Base-by-base conservation (phyloP, 768 basidiomycete species). In the Asterophora parasitica region DNA sequence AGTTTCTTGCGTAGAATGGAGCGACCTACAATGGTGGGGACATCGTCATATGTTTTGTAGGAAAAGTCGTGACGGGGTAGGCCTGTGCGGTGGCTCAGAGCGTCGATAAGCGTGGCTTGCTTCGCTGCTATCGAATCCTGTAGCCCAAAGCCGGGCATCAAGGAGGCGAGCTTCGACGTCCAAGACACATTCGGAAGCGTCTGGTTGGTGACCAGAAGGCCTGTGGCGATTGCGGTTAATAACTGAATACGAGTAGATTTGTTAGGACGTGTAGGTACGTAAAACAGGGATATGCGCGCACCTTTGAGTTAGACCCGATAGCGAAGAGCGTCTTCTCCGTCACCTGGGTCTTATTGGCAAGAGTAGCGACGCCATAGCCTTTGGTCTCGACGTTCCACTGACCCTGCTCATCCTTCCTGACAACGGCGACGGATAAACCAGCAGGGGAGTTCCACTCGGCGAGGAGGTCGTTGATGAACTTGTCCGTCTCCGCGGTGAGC, bases 391-490 rank as follows among this genome's bases (percentile, higher is more conserved):
- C 51, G n/a, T 49, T 53, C 63, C 64, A 68, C 5, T 42, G 52
- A 3, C 56, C 59, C 12, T 56, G 48, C 3, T 42, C 57, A 15
- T 56, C 52, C 42, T 44, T 52, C 28, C 50, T 52, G 2, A 67
- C 65, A 13, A 66, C 56, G 7, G 67, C 63, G 26, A 68, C 42
- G 2, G 57, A 56, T 6, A 64, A 44, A 4, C 65, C 67, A 1
- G 58, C 63, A 1, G 65, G 52, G 3, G 61, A 57, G 15, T 60
- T 56, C 60, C 60, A 66, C 4, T 58, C 60, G 0, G 34, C 40
- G 8, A 66, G 51, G 0, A 62, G 36, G 4, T 55, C 30, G 9
- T 58, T 32, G 26, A 67, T 59, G 30, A 59, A 64, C 4, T 50
- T 41, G 20, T 63, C 60, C 10, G 58, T 44, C 4, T 38, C 42